Conservation (phyloP, 2,329 filamentous ascomycete species). For the Triangularia verruculosa region DNA sequence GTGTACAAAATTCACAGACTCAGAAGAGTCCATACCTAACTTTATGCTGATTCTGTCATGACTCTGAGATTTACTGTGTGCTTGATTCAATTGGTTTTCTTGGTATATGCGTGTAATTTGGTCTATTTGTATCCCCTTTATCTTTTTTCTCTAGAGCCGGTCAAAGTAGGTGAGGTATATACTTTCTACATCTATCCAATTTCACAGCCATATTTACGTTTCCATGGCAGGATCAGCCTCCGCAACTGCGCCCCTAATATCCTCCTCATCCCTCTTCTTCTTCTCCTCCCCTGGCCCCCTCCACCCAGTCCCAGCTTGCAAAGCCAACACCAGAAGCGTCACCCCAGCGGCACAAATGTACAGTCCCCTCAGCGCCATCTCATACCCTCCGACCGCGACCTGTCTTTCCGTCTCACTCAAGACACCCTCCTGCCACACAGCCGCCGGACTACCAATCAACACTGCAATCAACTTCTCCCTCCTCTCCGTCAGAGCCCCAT, state of each 20-base stretch:
- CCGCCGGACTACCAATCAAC: constrained; percentile 50
- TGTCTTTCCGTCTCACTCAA: constrained; percentile 41
- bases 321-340: constrained; percentile 41
- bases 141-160: no score
- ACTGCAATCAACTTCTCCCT: constrained; percentile 42
- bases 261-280: constrained; percentile 49
- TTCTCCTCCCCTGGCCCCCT: constrained; percentile 27
- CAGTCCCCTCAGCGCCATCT: constrained; percentile 42
- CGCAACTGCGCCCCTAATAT: constrained; percentile 36
- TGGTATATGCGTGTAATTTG: no score
- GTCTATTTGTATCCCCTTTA: no score
- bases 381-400: constrained; percentile 49
- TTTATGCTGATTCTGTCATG: no score
- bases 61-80: no score
- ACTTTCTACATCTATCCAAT: no score
- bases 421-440: constrained; percentile 46
- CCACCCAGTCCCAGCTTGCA: constrained; percentile 54
- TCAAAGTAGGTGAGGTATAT: no score
- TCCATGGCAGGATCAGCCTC: constrained; percentile 34
- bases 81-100: no score
- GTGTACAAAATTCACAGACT: not conserved
- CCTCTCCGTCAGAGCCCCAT: constrained; percentile 30
- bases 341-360: constrained; percentile 48
- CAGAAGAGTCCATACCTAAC: no score
- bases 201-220: no score